These are phyloP conservation scores for Podospora bellae-mahoneyi DNA, from an alignment of 495 filamentous ascomycete species.

Conservation along the genomic window DNA sequence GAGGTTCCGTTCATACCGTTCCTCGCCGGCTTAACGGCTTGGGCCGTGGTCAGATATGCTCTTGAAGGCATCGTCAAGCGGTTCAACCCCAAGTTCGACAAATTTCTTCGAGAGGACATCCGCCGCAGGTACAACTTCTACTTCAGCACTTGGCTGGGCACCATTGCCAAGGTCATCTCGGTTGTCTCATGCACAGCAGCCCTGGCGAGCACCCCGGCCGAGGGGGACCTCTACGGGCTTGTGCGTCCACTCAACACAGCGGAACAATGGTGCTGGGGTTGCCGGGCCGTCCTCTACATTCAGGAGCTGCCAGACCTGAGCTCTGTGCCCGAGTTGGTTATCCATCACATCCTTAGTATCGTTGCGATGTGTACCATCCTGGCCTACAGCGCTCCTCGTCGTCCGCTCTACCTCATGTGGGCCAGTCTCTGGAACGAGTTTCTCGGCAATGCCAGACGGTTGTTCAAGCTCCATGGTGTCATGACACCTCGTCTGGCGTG, in stretches of 20 bases:
- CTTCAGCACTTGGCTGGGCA: constrained; percentile 26
- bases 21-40: constrained; percentile 21
- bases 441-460: constrained; percentile 18
- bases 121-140: constrained; percentile 25
- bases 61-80: constrained; percentile 17
- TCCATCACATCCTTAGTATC: constrained; percentile 28
- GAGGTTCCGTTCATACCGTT: constrained; percentile 25
- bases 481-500: constrained; percentile 14
- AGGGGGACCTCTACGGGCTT: constrained; percentile 23
- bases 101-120: constrained; percentile 22
- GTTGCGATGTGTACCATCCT: constrained; percentile 21
- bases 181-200: constrained; percentile 19
- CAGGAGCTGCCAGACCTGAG: constrained; percentile 24
- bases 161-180: constrained; percentile 23
- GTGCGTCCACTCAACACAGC: constrained; percentile 20
- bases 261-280: constrained; percentile 31
- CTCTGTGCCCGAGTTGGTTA: constrained; percentile 24
- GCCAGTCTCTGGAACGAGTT: constrained; percentile 22
- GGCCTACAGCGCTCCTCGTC: constrained; percentile 21
- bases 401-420: constrained; percentile 27
- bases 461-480: constrained; percentile 23
- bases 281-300: constrained; percentile 26
- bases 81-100: constrained; percentile 20
- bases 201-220: constrained; percentile 18
- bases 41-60: constrained; percentile 14